Base-by-base conservation (phyloP, 2,329 filamentous ascomycete species). In the Cytospora piceae region DNA sequence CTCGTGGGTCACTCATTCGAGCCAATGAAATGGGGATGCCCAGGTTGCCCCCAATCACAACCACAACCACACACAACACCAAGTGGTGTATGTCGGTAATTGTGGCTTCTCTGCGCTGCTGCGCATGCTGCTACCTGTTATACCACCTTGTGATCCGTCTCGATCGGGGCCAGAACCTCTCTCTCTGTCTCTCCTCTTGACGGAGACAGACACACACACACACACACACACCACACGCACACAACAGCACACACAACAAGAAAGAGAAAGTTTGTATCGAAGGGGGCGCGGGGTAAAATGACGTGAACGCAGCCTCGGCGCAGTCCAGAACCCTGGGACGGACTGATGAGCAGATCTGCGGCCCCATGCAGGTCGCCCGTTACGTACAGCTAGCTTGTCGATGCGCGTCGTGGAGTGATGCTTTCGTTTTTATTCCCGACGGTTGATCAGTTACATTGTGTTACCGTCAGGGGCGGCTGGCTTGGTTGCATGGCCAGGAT, bases 81-180 rank as follows among this genome's bases (percentile, higher is more conserved):
- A 24, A 29, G 32, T 54, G 34, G 52, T 66, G 64, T 60, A 64
- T 58, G 61, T 46, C 55, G 56, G 39, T 34, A 31, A 37, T 31
- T 46, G 55, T 56, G 60, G 60, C 59, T 46, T n/a, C n/a, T 46
- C 54, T 37, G 9, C 34, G 34, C 11, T 4, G 49, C 24, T 34
- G 37, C 60, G 39, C 27, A 39, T 51, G 24, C 9, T 29, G 27
- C 60, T 27, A 17, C 52, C 52, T 62, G 49, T 27, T 51, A 32
- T 37, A 31, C 29, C n/a, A 7, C 39, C 39, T 62, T 53, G 46
- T 42, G 31, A 22, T 27, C 49, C 14, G 11, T 49, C n/a, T 9
- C n/a, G 37, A 34, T 15, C 32, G 7, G 24, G 34, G 51, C 31
- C 46, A 42, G 60, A 17, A 57, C 52, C n/a, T 31, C 37, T 39